Conservation (phyloP, 225 moss, liverwort and hornwort genomes). For the Ulota crispa region DNA sequence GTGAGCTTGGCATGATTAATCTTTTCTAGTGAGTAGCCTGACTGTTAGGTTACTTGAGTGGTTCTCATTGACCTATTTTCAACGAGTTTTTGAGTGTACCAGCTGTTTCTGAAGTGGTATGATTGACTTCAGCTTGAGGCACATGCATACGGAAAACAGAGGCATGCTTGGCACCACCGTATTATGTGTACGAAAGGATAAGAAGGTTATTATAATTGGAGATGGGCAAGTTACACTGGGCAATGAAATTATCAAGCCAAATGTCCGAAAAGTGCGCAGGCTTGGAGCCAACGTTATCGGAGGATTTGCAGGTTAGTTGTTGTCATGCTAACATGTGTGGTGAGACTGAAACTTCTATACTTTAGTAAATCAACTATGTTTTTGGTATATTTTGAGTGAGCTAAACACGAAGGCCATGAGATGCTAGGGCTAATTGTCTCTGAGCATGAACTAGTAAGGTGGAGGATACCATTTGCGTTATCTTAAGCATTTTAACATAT, state of each 20-base stretch:
- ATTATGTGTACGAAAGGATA: slow-evolving; percentile 78
- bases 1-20: not conserved
- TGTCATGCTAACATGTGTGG: not conserved
- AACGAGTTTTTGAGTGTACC: not conserved
- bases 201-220: slow-evolving; percentile 83
- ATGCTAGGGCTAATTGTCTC: not conserved
- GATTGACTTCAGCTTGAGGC: slow-evolving; percentile 35
- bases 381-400: not conserved
- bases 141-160: slow-evolving; percentile 52
- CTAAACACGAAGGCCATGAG: not conserved
- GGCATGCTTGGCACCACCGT: slow-evolving; percentile 91
- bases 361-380: not conserved
- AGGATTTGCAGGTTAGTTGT: slow-evolving; percentile 76
- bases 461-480: not conserved
- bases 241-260: slow-evolving; percentile 89
- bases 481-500: not conserved
- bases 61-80: not conserved
- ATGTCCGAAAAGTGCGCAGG: slow-evolving; percentile 87
- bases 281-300: slow-evolving; percentile 88
- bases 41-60: not conserved
- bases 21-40: slow-evolving; percentile 1
- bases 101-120: slow-evolving; percentile 6
- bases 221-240: slow-evolving; percentile 93
- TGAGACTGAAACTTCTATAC: not conserved
- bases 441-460: not conserved